Percentiles rank a stretch among this genome's conserved stretches.
These are phyloP conservation scores for Debaryomyces prosopidis DNA, from an alignment of 805 yeast species.

Conservation along the genomic window DNA sequence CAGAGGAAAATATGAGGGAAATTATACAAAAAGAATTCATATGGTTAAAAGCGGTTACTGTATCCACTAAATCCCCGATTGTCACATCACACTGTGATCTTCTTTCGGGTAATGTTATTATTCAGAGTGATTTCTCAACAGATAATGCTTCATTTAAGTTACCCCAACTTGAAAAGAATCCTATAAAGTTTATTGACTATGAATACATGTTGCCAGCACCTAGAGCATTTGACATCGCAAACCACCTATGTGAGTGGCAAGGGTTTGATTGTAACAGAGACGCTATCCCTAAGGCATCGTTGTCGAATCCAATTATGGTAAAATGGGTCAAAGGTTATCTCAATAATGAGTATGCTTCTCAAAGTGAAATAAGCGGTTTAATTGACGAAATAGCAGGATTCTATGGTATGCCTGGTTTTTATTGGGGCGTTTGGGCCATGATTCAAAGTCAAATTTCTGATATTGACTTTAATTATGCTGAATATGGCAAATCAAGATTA, in stretches of 20 bases:
- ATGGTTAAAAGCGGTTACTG: slow-evolving; percentile 51
- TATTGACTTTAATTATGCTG: slow-evolving; percentile 70
- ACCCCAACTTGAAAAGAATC: slow-evolving; percentile 27
- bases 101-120: slow-evolving; percentile 69
- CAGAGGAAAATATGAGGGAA: slow-evolving; percentile 28
- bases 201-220: slow-evolving; percentile 75
- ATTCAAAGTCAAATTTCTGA: slow-evolving; percentile 68
- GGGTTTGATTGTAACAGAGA: slow-evolving; percentile 70
- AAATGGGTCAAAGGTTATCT: slow-evolving; percentile 64
- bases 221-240: slow-evolving; percentile 72
- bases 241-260: slow-evolving; percentile 80
- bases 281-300: slow-evolving; percentile 55
- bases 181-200: slow-evolving; percentile 65
- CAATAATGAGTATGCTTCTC: slow-evolving; percentile 25
- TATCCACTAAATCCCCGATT: slow-evolving; percentile 43
- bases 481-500: slow-evolving; percentile 59
- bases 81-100: slow-evolving; percentile 75
- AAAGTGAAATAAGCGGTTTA: slow-evolving; percentile 39
- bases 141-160: slow-evolving; percentile 10
- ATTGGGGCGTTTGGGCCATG: slow-evolving; percentile 85
- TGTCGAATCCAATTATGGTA: slow-evolving; percentile 44
- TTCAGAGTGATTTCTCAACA: slow-evolving; percentile 40
- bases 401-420: slow-evolving; percentile 81
- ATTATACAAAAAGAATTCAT: slow-evolving; percentile 50
- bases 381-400: slow-evolving; percentile 57